Base-by-base conservation (phyloP, 768 basidiomycete species). In the Rhodotorula paludigena region DNA sequence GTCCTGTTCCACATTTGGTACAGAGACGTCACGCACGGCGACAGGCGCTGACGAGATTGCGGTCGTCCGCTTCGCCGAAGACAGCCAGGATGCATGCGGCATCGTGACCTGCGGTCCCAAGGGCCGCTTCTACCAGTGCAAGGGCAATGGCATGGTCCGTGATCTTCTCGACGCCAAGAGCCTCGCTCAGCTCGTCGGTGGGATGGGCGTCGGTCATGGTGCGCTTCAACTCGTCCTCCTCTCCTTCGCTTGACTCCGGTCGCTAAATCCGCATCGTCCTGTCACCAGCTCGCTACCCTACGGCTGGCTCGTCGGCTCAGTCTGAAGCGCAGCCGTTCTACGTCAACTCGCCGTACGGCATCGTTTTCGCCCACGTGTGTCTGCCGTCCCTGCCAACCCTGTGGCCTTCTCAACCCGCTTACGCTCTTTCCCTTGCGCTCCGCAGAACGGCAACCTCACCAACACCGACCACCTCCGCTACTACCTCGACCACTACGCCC, bases 281-380 rank as follows among this genome's bases (percentile, higher is more conserved):
- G 15, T n/a, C 7, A 2, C 5, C 74, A 98, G 96, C 94, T 61
- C 86, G 96, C 64, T 98, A 99, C 80, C 96, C 96, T 16, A 98
- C 96, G 68, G 96, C 96, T 60, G 96, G 96, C 57, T 92, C 91
- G 76, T 96, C 92, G 65, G 89, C 92, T 64, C 89, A 96, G 73
- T 88, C 94, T 18, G 96, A 99, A 78, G 93, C 96, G 14, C 96
- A 99, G 77, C 96, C 96, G 2, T 99, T 99, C 83, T 99, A 99
- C 77, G 96, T 99, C 74, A 99, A 99, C 81, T 94, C 92, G n/a
- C 96, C 96, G 6, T 99, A 98, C 78, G 96, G 96, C 58, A 94
- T 99, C 76, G 91, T 93, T 69, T 89, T 99, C 77, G 96, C 90
- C 28, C 94, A 99, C 82, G 94, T 93, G 78, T 71, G 87, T 82